phyloP scores from a whole-genome alignment of 2,329 filamentous ascomycete genomes.

The Aspergillus glaucus region DNA sequence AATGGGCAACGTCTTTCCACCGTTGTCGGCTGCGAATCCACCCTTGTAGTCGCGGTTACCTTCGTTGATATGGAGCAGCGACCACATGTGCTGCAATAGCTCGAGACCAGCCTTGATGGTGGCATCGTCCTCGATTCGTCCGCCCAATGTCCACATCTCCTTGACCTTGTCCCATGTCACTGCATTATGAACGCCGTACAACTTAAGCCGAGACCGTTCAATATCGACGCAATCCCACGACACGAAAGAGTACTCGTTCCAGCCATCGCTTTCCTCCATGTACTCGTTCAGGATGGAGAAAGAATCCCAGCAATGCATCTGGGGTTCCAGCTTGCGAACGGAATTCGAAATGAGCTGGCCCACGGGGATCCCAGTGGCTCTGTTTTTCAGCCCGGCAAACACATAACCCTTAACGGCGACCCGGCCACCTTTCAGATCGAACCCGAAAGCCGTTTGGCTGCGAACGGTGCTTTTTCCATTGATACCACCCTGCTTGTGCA shows the following conservation, averaged over 20 bases:
- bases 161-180: slow-evolving; percentile 3
- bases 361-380: neutral
- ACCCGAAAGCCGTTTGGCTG: slow-evolving; percentile 13
- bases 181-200: slow-evolving; percentile 2
- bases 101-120: slow-evolving; percentile 1
- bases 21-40: neutral
- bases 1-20: slow-evolving; percentile 3
- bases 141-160: slow-evolving; percentile 6
- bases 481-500: neutral
- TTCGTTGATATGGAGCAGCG: neutral
- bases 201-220: slow-evolving; percentile 6
- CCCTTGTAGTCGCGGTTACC: slow-evolving; percentile 1
- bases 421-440: slow-evolving; percentile 6
- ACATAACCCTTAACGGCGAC: slow-evolving; percentile 14
- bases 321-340: neutral
- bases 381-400: slow-evolving; percentile 10
- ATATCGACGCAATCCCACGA: slow-evolving; percentile 9
- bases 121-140: neutral
- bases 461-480: neutral
- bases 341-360: neutral
- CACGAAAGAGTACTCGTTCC: slow-evolving; percentile 7
- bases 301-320: neutral
- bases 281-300: slow-evolving; percentile 2
- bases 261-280: slow-evolving; percentile 3
- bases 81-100: slow-evolving; percentile 1